Percentiles rank a stretch among this genome's conserved stretches.
Evolutionary conservation across 2,329 filamentous ascomycete genomes (phyloP).

Genomic region (Sarocladium brachiariae): DNA sequence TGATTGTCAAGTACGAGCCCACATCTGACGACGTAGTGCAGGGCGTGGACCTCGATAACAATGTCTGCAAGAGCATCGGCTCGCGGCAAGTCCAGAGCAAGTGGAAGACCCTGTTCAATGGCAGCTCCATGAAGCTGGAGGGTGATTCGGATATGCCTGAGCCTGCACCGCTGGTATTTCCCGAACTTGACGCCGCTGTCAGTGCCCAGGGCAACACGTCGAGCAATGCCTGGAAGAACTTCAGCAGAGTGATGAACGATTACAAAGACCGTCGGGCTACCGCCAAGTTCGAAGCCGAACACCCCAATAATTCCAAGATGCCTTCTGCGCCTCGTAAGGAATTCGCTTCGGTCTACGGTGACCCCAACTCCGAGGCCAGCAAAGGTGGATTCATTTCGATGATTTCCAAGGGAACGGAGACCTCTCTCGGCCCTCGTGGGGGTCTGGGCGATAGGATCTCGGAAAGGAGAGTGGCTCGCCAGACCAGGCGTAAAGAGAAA

Average conservation of each 20-base stretch:
- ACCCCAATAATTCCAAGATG: conserved; percentile 7
- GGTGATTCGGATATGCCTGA: neutral
- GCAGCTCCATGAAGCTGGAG: conserved; percentile 10
- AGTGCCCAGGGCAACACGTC: neutral
- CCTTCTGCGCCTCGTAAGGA: conserved; percentile 8
- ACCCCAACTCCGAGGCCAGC: conserved; percentile 8
- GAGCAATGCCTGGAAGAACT: neutral
- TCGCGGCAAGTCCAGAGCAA: conserved; percentile 9
- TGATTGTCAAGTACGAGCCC: conserved; percentile 1
- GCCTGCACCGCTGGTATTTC: conserved; percentile 1
- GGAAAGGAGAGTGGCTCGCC: neutral
- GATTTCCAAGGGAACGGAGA: conserved; percentile 3
- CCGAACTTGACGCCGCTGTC: neutral
- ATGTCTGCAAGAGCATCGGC: conserved; percentile 7
- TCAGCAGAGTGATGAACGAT: conserved; percentile 6
- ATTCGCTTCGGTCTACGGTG: conserved; percentile 6
- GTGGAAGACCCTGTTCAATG: conserved; percentile 1
- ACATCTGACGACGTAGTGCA: neutral
- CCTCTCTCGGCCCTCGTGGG: neutral
- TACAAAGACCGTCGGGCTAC: conserved; percentile 8
- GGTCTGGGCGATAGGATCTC: conserved; percentile 1
- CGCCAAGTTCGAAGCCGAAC: conserved; percentile 8
- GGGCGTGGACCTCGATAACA: neutral
- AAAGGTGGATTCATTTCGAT: conserved; percentile 8
- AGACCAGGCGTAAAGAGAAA: conserved; percentile 1